phyloP scores from a whole-genome alignment of 805 yeast species.

The Saturnispora sanitii region DNA sequence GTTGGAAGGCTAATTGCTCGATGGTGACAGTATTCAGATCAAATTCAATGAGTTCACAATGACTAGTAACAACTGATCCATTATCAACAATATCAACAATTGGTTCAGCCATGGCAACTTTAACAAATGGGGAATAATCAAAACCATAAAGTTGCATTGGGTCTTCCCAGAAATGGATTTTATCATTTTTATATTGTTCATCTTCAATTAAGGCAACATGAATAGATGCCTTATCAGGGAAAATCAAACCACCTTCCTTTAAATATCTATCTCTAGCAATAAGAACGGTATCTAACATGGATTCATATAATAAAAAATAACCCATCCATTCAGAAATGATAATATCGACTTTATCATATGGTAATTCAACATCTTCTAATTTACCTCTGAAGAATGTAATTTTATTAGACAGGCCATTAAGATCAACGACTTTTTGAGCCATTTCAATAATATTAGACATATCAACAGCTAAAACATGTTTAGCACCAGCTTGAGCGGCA shows the following conservation, averaged over 20 bases:
- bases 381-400: conserved; percentile 88
- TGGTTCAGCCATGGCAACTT: conserved; percentile 85
- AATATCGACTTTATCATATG: conserved; percentile 84
- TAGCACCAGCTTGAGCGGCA: conserved; percentile 98
- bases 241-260: conserved; percentile 74
- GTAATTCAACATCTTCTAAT: conserved; percentile 83
- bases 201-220: conserved; percentile 90
- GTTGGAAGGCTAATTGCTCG: conserved; percentile 69
- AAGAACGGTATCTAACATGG: conserved; percentile 94
- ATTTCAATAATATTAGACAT: conserved; percentile 93
- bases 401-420: conserved; percentile 78
- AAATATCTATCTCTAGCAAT: conserved; percentile 88
- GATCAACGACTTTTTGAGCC: conserved; percentile 81
- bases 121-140: conserved; percentile 85
- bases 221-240: conserved; percentile 90
- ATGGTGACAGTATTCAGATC: conserved; percentile 84
- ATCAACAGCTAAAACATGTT: conserved; percentile 94
- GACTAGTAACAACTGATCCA: conserved; percentile 59
- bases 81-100: conserved; percentile 91
- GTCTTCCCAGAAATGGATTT: conserved; percentile 89
- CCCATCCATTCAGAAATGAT: conserved; percentile 99
- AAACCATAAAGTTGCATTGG: conserved; percentile 69
- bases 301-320: conserved; percentile 87
- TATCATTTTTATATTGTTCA: conserved; percentile 82
- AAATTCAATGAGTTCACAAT: conserved; percentile 61